Evolutionary conservation across 352 stramenopile species (phyloP), one percentile per base, ranked within the genome.

Genomic region (Phytophthora citricola): DNA sequence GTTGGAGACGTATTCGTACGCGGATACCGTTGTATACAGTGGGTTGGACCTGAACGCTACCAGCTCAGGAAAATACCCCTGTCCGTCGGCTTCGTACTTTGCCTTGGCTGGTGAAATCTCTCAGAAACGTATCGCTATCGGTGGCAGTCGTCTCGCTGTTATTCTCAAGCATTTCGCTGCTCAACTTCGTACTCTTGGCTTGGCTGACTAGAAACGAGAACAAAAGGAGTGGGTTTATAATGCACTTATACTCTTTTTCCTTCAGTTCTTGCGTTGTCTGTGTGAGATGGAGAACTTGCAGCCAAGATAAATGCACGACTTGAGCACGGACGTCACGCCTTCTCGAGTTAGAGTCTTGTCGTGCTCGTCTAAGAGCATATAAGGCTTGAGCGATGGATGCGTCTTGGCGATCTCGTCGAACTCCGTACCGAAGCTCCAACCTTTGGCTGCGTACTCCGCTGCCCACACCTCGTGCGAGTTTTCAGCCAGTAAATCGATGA

Each of bases 381-480:
- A 93, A 3, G 81, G 62, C 58, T 78, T 79, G 8, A 93, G 62
- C 1, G 78, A 85, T 20, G 84, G 84, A 48, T 93, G 84, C 0
- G 59, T 76, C 49, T 84, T 85, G 8, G 43, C 40, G 14, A 50
- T 52, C 5, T 66, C 59, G 52, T 91, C 78, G 47, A 89, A 91
- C 15, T 66, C 38, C 1, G 51, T 17, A 6, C 78, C 77, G 15
- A 59, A 60, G 4, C 29, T 53, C 84, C 84, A 93, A 0, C 79
- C 78, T 9, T 60, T 73, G 4, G 69, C 17, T 15, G 78, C 50
- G 59, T 87, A 88, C 4, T 79, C 73, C 0, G 67, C 55, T 4
- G 84, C 81, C 84, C 84, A 93, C 22, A 91, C 78, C 54, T 91
- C 82, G 41, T 93, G 81, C 27, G 82, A 75, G 62, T 91, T 91